Conservation (phyloP, 2,329 filamentous ascomycete genomes). For the Neopestalotiopsis rosae region DNA sequence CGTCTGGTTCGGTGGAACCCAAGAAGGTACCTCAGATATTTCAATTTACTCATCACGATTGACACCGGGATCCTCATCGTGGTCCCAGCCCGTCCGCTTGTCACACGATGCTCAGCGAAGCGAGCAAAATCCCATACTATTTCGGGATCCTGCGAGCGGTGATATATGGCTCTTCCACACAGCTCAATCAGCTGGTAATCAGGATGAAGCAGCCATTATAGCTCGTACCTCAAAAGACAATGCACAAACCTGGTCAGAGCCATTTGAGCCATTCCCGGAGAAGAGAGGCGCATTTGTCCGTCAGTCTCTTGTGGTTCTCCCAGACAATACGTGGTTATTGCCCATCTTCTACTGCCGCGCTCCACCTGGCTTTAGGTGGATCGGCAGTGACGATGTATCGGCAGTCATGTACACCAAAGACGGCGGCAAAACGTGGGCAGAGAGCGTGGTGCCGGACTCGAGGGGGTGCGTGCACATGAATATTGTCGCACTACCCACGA, state of each 20-base stretch:
- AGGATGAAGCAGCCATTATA: constrained; percentile 46
- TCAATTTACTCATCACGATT: constrained; percentile 47
- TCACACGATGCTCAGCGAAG: constrained; percentile 45
- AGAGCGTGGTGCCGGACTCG: constrained; percentile 42
- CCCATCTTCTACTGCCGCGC: constrained; percentile 50
- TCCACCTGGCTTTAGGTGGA: constrained; percentile 45
- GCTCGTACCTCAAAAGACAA: constrained; percentile 41
- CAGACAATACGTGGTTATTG: constrained; percentile 44
- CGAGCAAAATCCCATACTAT: constrained; percentile 51
- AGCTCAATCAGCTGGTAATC: constrained; percentile 49
- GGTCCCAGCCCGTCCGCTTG: constrained; percentile 41
- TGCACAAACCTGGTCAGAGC: constrained; percentile 42
- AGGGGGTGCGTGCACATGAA: constrained; percentile 51
- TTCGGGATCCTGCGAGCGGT: constrained; percentile 38
- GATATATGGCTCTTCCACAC: constrained; percentile 50
- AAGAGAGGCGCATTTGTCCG: constrained; percentile 45
- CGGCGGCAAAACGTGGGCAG: constrained; percentile 44
- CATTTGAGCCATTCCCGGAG: constrained; percentile 37
- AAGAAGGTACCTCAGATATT: constrained; percentile 50
- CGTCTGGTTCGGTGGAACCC: constrained; percentile 50
- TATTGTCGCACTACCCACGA: constrained; percentile 35
- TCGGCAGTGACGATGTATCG: constrained; percentile 49
- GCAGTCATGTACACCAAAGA: constrained; percentile 43
- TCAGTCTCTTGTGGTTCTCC: constrained; percentile 44
- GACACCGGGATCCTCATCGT: constrained; percentile 32